These are phyloP conservation scores for Brassica rapa DNA, from an alignment of 345 rosid species.

Conservation along the genomic window DNA sequence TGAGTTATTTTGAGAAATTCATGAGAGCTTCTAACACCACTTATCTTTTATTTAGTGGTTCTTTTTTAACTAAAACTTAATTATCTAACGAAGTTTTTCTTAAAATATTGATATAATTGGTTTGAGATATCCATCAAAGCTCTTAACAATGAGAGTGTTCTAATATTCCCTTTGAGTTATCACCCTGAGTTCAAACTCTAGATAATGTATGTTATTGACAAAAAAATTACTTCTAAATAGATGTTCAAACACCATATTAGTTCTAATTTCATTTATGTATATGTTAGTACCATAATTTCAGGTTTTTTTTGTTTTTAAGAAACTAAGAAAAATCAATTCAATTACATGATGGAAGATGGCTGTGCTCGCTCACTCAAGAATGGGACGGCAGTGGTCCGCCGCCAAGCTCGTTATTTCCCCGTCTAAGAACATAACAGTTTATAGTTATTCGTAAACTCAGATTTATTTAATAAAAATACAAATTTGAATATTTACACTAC, in stretches of 20 bases:
- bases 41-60: too few species aligned
- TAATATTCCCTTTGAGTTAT: neutral
- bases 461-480: neutral
- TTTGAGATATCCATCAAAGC: too few species aligned
- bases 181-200: neutral
- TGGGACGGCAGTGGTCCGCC: too few species aligned
- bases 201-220: neutral
- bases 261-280: neutral
- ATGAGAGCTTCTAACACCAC: too few species aligned
- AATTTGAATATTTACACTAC: neutral
- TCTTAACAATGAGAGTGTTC: too few species aligned
- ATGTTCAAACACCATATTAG: neutral
- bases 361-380: too few species aligned
- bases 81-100: too few species aligned
- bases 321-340: neutral
- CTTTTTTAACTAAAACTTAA: too few species aligned
- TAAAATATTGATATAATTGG: too few species aligned
- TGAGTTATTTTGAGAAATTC: too few species aligned
- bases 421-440: neutral
- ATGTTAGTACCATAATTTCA: neutral
- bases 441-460: neutral
- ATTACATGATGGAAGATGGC: too few species aligned
- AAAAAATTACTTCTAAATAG: neutral
- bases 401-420: too few species aligned
- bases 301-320: neutral